These are phyloP conservation scores for Monilinia aucupariae DNA, from an alignment of 2,329 filamentous ascomycete genomes.

Conservation along the genomic window DNA sequence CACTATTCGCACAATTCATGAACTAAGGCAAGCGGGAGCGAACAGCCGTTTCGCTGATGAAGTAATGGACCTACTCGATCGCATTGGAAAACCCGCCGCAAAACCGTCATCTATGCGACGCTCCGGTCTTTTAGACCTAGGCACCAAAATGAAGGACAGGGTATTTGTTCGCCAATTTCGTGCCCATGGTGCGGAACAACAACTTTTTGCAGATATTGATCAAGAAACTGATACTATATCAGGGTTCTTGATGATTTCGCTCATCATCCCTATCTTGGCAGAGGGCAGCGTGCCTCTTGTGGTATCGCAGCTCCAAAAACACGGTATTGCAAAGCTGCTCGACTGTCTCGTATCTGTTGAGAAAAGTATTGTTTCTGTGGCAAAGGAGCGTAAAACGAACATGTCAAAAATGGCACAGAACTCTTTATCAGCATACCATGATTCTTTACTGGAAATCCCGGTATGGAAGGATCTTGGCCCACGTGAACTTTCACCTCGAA, in stretches of 20 bases:
- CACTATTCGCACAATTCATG: constrained; percentile 58
- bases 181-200: constrained; percentile 65
- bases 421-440: constrained; percentile 51
- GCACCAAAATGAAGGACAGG: constrained; percentile 54
- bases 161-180: constrained; percentile 65
- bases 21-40: constrained; percentile 59
- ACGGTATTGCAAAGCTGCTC: constrained; percentile 52
- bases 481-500: constrained; percentile 53
- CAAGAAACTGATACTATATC: constrained; percentile 55
- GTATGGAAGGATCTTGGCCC: constrained; percentile 56
- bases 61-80: constrained; percentile 57
- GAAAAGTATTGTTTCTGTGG: constrained; percentile 54
- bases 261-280: constrained; percentile 57
- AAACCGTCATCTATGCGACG: constrained; percentile 49
- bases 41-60: constrained; percentile 62
- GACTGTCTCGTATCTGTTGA: constrained; percentile 47
- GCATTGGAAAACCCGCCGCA: constrained; percentile 48
- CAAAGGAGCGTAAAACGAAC: constrained; percentile 60
- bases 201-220: constrained; percentile 57
- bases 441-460: constrained; percentile 45
- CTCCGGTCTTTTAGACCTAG: constrained; percentile 55
- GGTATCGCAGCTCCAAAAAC: constrained; percentile 50
- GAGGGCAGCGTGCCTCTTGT: constrained; percentile 56
- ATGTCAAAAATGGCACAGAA: constrained; percentile 60
- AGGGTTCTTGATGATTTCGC: constrained; percentile 58